Base-by-base conservation (phyloP, 1,284 basidiomycete species). In the Lentinus polychrous region DNA sequence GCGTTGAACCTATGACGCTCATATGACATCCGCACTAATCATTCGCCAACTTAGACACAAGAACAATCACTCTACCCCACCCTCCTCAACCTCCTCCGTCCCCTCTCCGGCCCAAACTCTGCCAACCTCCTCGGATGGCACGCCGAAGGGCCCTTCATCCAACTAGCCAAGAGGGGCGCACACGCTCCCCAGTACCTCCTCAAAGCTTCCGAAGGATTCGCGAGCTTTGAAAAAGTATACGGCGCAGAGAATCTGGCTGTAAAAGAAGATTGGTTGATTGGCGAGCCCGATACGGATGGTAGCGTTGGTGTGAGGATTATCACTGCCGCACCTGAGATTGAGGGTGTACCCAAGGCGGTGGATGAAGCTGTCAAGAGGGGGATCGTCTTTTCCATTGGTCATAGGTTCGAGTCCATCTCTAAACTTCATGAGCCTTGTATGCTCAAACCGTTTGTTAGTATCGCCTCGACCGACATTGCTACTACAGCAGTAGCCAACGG, bases 61-160 rank as follows among this genome's bases (percentile, higher is more conserved):
- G 82, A 86, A 52, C 79, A 75, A 54, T 75, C 79, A 0, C 65
- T 86, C 6, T 89, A 89, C 58, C 84, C 84, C 1, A 81, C 77
- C 48, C 57, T 89, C 31, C 67, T 90, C 2, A 68, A 71, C 46
- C 72, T 86, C 20, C 72, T 86, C 32, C 76, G 76, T 42, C 84
- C 86, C 0, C 79, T 76, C 64, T 76, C 79, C 43, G 76, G 76
- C 39, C 70, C 71, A 3, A 72, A 57, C 45, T 83, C 75, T 37
- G 88, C 87, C 0, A 85, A 79, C 46, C 67, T 87, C 2, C 76
- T 94, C 14, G 91, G 91, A 14, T 94, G 87, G 81, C 91, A 94
- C 57, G 87, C 80, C 27, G 92, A 94, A 66, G 92, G 92, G 0
- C 92, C 92, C 0, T 95, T 94, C 71, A 75, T 94, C 36, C 84